A percentile compares a stretch with the other conserved stretches of the same genome.
Conservation (phyloP, 2,329 filamentous ascomycete species). For the Cladosporium sp. region DNA sequence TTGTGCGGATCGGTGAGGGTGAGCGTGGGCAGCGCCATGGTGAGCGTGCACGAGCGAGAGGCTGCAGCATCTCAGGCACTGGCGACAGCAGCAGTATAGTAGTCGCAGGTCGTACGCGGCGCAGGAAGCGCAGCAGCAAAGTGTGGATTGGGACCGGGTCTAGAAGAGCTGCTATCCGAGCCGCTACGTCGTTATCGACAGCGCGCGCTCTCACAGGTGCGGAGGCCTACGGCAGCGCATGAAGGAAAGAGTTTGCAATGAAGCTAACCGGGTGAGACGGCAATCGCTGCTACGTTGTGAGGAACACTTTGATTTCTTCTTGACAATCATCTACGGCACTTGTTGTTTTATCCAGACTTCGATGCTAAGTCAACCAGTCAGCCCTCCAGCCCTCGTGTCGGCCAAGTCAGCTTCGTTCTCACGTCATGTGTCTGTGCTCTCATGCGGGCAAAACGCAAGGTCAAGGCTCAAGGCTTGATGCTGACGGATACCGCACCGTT, state of each 20-base stretch:
- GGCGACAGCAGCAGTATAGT: not conserved
- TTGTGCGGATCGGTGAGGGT: constrained; percentile 41
- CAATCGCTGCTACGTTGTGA: not conserved
- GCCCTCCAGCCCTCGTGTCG: not conserved
- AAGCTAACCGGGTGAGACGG: not conserved
- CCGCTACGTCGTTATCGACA: not conserved
- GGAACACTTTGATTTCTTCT: not conserved
- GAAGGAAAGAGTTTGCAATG: not conserved
- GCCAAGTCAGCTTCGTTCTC: not conserved
- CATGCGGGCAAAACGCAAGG: constrained; percentile 1
- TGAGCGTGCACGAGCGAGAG: not conserved
- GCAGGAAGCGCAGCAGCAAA: not conserved
- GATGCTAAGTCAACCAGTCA: not conserved
- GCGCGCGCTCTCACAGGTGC: not conserved
- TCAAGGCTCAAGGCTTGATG: not conserved
- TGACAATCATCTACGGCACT: too few species aligned
- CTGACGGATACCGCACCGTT: not conserved
- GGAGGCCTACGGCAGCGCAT: not conserved
- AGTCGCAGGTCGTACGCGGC: not conserved
- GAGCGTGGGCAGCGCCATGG: constrained; percentile 37
- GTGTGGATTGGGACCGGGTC: not conserved
- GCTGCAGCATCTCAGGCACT: not conserved
- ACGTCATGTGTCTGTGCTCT: not conserved
- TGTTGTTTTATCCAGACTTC: not conserved
- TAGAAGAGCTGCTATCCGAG: not conserved